Percentiles rank a stretch among this genome's conserved stretches.
Evolutionary conservation across 208 protist species (phyloP).

Genomic region (Crithidia acanthocephali): DNA sequence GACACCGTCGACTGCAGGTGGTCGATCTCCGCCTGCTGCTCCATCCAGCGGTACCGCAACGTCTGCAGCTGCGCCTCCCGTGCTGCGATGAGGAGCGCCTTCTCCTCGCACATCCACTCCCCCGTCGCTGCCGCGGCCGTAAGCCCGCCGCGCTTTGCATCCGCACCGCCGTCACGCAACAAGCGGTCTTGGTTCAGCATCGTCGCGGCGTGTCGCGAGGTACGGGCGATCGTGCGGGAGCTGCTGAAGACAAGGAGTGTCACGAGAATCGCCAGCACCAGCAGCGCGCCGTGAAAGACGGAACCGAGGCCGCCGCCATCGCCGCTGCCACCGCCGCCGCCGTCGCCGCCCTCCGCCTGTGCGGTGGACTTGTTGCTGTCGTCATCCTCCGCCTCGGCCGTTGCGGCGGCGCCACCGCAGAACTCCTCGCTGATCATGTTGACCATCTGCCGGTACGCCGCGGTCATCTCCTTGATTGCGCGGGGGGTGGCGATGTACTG

Average conservation of each 20-base stretch:
- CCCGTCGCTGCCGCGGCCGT: slow-evolving; percentile 11
- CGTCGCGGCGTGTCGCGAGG: slow-evolving; percentile 30
- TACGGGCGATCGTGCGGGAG: slow-evolving; percentile 45
- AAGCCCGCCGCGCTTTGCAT: background rate
- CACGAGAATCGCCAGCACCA: slow-evolving; percentile 65
- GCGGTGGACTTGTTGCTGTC: slow-evolving; percentile 8
- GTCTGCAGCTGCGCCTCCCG: slow-evolving; percentile 78
- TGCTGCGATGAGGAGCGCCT: slow-evolving; percentile 66
- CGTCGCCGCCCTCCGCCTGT: slow-evolving; percentile 5
- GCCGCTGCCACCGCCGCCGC: slow-evolving; percentile 18
- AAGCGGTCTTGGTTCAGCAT: slow-evolving; percentile 34
- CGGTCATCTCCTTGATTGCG: slow-evolving; percentile 80
- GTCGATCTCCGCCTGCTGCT: slow-evolving; percentile 61
- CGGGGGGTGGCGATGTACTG: slow-evolving; percentile 72
- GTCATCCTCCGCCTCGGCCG: slow-evolving; percentile 12
- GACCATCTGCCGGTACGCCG: slow-evolving; percentile 77
- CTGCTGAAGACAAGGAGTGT: slow-evolving; percentile 59
- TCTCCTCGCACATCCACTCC: slow-evolving; percentile 47
- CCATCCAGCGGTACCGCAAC: slow-evolving; percentile 78
- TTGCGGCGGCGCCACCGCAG: slow-evolving; percentile 36
- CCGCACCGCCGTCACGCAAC: slow-evolving; percentile 7
- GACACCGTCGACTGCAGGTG: slow-evolving; percentile 53
- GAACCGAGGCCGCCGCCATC: slow-evolving; percentile 32
- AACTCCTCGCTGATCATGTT: slow-evolving; percentile 76
- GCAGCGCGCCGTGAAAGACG: slow-evolving; percentile 67